These are phyloP conservation scores for Fusarium agapanthi DNA, from an alignment of 2,329 filamentous ascomycete species.

Conservation along the genomic window DNA sequence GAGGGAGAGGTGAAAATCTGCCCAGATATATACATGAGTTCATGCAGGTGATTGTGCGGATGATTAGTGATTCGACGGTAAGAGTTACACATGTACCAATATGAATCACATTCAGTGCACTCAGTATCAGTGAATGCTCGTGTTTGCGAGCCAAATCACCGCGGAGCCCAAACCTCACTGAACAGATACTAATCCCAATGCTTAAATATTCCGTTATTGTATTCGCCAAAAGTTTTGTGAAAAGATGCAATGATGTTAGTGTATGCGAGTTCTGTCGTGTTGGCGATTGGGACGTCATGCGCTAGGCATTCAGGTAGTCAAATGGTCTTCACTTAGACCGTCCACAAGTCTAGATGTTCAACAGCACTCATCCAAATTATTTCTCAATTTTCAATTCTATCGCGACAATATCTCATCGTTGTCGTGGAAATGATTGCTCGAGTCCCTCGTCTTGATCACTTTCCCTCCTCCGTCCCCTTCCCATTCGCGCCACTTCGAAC, in stretches of 20 bases:
- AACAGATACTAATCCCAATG: background rate
- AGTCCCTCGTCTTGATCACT: background rate
- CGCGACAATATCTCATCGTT: rapidly evolving
- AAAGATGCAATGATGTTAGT: rapidly evolving
- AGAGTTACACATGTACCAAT: background rate
- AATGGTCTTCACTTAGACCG: background rate
- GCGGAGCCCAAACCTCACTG: too few species aligned
- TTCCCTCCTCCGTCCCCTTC: background rate
- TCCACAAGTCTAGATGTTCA: background rate
- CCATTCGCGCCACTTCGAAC: background rate
- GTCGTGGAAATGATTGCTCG: rapidly evolving
- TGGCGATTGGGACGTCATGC: background rate
- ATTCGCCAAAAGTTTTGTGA: rapidly evolving
- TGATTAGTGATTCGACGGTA: background rate
- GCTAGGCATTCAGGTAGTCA: background rate
- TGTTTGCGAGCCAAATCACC: too few species aligned
- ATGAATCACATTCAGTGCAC: background rate
- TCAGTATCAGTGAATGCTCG: background rate
- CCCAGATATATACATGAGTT: background rate
- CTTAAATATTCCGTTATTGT: rapidly evolving
- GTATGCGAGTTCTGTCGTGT: too few species aligned
- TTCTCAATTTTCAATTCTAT: rapidly evolving
- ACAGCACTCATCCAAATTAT: rapidly evolving
- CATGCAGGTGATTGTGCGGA: background rate
- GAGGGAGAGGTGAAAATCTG: background rate